Evolutionary conservation across 257 asterid genomes (phyloP).

Genomic region (Phtheirospermum japonicum): DNA sequence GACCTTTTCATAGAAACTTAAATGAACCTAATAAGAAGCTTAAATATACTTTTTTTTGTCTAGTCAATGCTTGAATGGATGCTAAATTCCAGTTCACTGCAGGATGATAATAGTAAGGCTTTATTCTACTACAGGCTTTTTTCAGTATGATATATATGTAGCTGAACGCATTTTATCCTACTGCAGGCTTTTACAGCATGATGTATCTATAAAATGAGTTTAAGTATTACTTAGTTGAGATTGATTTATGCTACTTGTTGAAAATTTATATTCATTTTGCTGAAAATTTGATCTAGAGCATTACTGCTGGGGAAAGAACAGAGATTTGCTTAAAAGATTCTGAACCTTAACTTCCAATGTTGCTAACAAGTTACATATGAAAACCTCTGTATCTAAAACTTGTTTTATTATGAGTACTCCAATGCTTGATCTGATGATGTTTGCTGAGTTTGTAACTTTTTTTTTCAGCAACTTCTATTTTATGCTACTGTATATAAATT

Average conservation of each 20-base stretch:
- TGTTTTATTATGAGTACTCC: no score
- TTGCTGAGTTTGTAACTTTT: not conserved
- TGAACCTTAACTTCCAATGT: no score
- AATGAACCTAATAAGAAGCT: constrained; percentile 16
- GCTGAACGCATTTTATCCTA: constrained; percentile 91
- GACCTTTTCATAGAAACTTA: constrained; percentile 2
- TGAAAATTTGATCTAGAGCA: no score
- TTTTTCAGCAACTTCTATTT: no score
- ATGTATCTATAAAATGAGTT: no score
- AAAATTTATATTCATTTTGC: no score
- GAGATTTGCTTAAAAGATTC: no score
- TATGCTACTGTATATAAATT: no score
- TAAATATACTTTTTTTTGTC: not conserved
- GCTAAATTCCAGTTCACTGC: constrained; percentile 38
- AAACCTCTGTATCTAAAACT: no score
- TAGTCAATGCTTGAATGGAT: constrained; percentile 26
- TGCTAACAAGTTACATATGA: not conserved
- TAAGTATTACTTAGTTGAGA: no score
- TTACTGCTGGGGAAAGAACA: not conserved
- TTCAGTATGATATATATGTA: constrained; percentile 62
- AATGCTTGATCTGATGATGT: not conserved
- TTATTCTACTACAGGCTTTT: constrained; percentile 89
- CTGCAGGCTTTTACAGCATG: no score
- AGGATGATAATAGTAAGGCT: constrained; percentile 99
- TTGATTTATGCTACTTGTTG: no score